Evolutionary conservation across 306 rosid genomes (phyloP).

Genomic region (Glycine latifolia): DNA sequence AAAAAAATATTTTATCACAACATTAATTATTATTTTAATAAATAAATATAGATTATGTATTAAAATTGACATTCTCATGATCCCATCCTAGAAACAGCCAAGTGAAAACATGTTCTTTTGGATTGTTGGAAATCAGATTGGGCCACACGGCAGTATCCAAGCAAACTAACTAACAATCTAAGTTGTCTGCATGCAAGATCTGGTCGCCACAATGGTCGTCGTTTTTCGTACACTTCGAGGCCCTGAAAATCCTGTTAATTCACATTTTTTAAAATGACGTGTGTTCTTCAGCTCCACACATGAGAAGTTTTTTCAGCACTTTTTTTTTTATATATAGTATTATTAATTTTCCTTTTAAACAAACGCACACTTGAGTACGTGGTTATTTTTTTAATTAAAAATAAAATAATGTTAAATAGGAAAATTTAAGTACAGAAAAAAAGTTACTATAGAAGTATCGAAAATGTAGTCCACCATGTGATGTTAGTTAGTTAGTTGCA

Average conservation of each 20-base stretch:
- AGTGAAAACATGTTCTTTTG: too few relatives aligned
- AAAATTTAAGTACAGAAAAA: background rate
- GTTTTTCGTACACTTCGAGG: slow-evolving; percentile 48
- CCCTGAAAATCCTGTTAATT: slow-evolving; percentile 58
- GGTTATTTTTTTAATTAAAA: background rate
- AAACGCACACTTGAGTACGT: background rate
- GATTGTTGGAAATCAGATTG: background rate
- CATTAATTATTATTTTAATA: too few relatives aligned
- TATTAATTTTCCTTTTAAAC: background rate
- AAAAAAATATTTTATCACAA: too few relatives aligned
- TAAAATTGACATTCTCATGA: too few relatives aligned
- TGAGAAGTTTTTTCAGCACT: background rate
- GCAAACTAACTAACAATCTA: slow-evolving; percentile 21
- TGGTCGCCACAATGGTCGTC: slow-evolving; percentile 44
- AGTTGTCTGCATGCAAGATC: slow-evolving; percentile 51
- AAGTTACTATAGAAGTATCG: background rate
- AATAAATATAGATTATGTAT: too few relatives aligned
- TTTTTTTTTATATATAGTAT: background rate
- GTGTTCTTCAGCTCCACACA: background rate
- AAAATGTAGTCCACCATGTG: slow-evolving; percentile 1
- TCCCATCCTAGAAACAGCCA: background rate
- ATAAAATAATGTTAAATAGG: too few relatives aligned
- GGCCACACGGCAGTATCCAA: slow-evolving; percentile 51
- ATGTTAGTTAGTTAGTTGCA: slow-evolving; percentile 23
- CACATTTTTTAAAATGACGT: slow-evolving; percentile 27